Evolutionary conservation across 768 basidiomycete genomes (phyloP), one percentile per base, ranked within the genome.

Genomic region (Hericium alpestre): DNA sequence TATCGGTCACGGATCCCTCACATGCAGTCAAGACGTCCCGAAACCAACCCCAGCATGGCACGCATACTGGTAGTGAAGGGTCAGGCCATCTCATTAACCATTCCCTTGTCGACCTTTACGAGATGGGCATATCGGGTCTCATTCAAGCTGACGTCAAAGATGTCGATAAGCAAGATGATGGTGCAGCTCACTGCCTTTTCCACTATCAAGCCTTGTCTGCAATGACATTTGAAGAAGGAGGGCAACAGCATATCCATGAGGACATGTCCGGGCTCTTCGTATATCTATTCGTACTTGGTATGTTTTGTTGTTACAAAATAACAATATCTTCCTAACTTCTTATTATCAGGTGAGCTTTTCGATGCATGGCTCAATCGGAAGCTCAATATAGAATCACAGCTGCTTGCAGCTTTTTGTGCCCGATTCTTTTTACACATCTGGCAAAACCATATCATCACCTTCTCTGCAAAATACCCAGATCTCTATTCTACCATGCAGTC

Each of bases 151-250:
- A 69, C 59, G 63, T 69, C 0, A 23, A 65, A 3, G 60, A 68
- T 52, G 60, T 63, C 0, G 66, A 68, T 52, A 68, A 70, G 49
- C 67, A 70, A 50, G 67, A 70, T 55, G 69, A 70, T 55, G 67
- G 67, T 6, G 62, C 67, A 3, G 69, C 69, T 1, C 61, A 64
- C 9, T 56, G 64, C 2, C 20, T 65, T 9, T 69, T 69, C 40
- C 65, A 67, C 55, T n/a, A 12, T 23, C 39, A 59, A 11, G 67
- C 65, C 2, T 51, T 68, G 2, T 2, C 6, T 3, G 65, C 64
- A 6, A 65, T 59, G 1, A 56, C 48, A 0, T 43, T 32, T 1
- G 47, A 54, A 27, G 55, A 50, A 2, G 62, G 46, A 20, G 50
- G 47, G 13, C 27, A 13, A 6, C 38, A 18, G 39, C 64, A 4